A percentile compares a stretch with the other conserved stretches of the same genome.
phyloP scores from a whole-genome alignment of 2,329 filamentous ascomycete genomes.

The Colletotrichum lini region DNA sequence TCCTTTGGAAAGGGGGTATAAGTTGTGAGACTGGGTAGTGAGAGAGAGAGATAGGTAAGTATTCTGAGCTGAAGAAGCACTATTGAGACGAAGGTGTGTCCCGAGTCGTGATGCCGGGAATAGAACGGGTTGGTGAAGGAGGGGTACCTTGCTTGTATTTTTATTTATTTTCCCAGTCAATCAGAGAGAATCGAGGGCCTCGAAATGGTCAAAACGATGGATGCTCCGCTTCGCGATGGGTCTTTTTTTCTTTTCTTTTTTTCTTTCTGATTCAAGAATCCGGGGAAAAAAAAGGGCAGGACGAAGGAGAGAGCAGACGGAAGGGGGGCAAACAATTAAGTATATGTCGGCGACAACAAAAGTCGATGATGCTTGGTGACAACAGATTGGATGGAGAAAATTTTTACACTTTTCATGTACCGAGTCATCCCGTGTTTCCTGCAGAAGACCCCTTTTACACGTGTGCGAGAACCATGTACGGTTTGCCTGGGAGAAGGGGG shows the following conservation, averaged over 20 bases:
- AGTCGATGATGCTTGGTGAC: constrained; percentile 15
- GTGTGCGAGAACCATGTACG: not conserved
- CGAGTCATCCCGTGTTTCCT: constrained; percentile 39
- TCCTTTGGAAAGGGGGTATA: no score
- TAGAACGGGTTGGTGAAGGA: constrained; percentile 23
- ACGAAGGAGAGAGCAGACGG: not conserved
- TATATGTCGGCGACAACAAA: constrained; percentile 24
- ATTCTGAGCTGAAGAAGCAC: constrained; percentile 1
- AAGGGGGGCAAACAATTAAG: constrained; percentile 13
- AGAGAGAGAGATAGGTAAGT: not conserved
- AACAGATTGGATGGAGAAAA: constrained; percentile 29
- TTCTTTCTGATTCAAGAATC: constrained; percentile 11
- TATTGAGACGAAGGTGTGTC: constrained; percentile 10
- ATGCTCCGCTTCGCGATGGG: constrained; percentile 39
- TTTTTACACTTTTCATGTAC: constrained; percentile 27
- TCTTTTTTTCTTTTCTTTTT: constrained; percentile 5
- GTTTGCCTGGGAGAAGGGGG: not conserved
- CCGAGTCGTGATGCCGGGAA: constrained; percentile 26
- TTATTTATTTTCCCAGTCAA: constrained; percentile 26
- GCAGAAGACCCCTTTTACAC: not conserved
- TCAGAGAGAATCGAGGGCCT: constrained; percentile 24
- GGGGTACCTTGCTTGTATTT: constrained; percentile 18
- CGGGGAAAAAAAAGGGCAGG: constrained; percentile 17
- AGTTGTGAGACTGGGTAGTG: not conserved
- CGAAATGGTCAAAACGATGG: constrained; percentile 10